Base-by-base conservation (phyloP, 345 rosid species). In the Kernera saxatilis region DNA sequence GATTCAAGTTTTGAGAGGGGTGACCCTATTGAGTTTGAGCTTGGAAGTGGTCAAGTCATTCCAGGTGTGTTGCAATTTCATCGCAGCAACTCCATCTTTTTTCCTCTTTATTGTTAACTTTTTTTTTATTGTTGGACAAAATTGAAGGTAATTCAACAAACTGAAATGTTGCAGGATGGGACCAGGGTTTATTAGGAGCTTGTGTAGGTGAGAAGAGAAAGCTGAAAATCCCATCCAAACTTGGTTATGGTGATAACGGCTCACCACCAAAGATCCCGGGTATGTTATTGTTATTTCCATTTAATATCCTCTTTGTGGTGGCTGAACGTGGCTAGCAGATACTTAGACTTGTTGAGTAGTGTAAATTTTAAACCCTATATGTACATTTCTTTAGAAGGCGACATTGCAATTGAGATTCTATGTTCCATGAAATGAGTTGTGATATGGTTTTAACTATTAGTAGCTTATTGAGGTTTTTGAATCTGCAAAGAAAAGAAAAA, bases 1-100 rank as follows among this genome's bases (percentile, higher is more conserved):
- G 98, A 93, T 82, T 93, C 98, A 76, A 91, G 98, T 75, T 93
- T 84, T 77, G 97, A 93, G 72, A 93, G 98, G 75, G 96, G 87
- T 63, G 97, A 93, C 79, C 98, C 98, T 17, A 86, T 93, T 80
- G 97, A 84, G 78, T 93, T 93, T 76, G 93, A 87, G 87, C 91
- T 93, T 71, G 98, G 98, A 35, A 82, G 76, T 73, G 97, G 99
- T 69, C 97, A 89, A 80, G 99, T 94, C 43, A 94, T 94, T 75
- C 87, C 87, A 86, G 98, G 98, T 93, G 6, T 61, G 77, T 56
- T 57, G 40, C 36, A 15, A n/a, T 70, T 41, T 0, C 48, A 32
- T 18, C 3, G 0, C 18, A 41, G 5, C 46, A 21, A 21, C 44
- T 21, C 39, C 37, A 5, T 32, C 46, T 43, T n/a, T 10, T 2